Conservation (phyloP, 768 basidiomycete genomes). For the Leucocoprinus sp. region DNA sequence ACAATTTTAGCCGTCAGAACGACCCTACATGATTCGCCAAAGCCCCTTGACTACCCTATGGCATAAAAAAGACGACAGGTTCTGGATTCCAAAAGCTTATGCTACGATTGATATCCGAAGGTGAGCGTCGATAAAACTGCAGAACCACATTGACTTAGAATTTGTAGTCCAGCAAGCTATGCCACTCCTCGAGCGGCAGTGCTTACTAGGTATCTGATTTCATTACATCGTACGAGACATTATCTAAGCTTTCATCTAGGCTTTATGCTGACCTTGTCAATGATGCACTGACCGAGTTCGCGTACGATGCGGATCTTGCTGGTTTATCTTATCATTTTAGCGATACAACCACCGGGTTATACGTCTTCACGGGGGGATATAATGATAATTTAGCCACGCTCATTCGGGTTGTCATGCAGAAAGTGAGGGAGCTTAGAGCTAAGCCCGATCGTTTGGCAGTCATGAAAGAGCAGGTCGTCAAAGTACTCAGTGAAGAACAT, state of each 20-base stretch:
- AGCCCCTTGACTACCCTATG: conserved; percentile 70
- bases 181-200: conserved; percentile 62
- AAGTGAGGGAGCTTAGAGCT: conserved; percentile 55
- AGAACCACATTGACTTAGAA: neutral
- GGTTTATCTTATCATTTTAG: conserved; percentile 71
- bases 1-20: conserved; percentile 50
- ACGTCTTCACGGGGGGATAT: conserved; percentile 70
- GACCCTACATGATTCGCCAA: conserved; percentile 71
- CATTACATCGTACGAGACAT: neutral
- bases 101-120: conserved; percentile 69
- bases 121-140: conserved; percentile 26
- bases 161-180: conserved; percentile 46
- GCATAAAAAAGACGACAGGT: conserved; percentile 96
- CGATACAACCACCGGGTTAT: conserved; percentile 56
- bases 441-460: conserved; percentile 68
- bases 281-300: conserved; percentile 83
- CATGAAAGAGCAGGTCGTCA: conserved; percentile 86
- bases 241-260: conserved; percentile 26
- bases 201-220: conserved; percentile 52
- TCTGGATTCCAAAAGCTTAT: conserved; percentile 90
- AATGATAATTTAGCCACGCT: conserved; percentile 85
- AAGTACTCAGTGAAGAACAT: neutral
- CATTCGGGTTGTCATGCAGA: conserved; percentile 61
- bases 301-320: conserved; percentile 90
- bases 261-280: conserved; percentile 80